Evolutionary conservation across 1,139 yeast species (phyloP), one percentile per base, ranked within the genome.

Genomic region (Magnusiomyces ingens): DNA sequence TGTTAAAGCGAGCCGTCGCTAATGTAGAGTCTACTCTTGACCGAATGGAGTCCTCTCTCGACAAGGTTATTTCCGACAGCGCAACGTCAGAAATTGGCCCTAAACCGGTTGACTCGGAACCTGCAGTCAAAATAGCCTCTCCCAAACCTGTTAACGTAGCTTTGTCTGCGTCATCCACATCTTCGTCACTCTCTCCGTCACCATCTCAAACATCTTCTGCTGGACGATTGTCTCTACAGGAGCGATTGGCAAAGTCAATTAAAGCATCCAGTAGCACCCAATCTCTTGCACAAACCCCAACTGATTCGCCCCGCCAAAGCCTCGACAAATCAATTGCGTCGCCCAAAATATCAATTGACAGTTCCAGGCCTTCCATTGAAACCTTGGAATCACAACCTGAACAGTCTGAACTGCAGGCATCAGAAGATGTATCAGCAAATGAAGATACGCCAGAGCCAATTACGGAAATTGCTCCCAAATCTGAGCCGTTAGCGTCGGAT

Each of bases 161-260:
- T 5, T 42, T 21, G 26, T 38, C 50, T 46, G 43, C 43, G 17
- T 22, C 53, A 12, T 47, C 55, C 2, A 22, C 15, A 26, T 11
- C 48, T 4, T 12, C 53, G 29, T 18, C 49, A 51, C 13, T 40
- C 36, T 11, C 52, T n/a, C 45, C 51, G 1, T 51, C 52, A 22
- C 21, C 53, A n/a, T 26, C 32, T 5, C 32, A 26, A 26, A 36
- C 40, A 12, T 2, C 36, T 6, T 64, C 67, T 40, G 70, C 68
- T 58, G 80, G 81, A 61, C 74, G 87, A 60, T 71, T 85, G 46
- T 78, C 94, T 0, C 72, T 87, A 61, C 91, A 88, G 64, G 95
- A 89, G 63, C 73, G 96, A 58, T 73, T 89, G 55, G 94, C 94
- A 1, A 70, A 83, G 60, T 96, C 96, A 1, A 90, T 91, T 10